Conservation (phyloP, 139 green algal genomes). For the Eudorina sp. region DNA sequence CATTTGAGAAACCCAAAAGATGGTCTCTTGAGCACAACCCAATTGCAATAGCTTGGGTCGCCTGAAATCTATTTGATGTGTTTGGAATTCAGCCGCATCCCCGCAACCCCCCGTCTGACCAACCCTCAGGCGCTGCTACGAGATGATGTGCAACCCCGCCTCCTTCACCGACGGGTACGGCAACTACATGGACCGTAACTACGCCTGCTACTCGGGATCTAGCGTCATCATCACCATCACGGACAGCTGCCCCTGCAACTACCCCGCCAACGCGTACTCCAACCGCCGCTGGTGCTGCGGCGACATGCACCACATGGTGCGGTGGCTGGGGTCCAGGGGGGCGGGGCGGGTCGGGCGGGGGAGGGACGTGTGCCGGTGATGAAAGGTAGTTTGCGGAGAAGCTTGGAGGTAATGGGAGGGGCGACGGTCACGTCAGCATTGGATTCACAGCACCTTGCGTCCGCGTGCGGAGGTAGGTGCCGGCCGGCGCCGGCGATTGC, state of each 20-base stretch:
- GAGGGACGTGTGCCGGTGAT: not conserved
- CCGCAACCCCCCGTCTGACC: not conserved
- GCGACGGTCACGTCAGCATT: too few species aligned
- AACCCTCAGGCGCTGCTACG: conserved; percentile 60
- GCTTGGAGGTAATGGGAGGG: too few species aligned
- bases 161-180: conserved; percentile 57
- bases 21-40: too few species aligned
- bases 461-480: too few species aligned
- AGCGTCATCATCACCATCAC: conserved; percentile 57
- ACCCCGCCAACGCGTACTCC: conserved; percentile 47
- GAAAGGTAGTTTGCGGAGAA: too few species aligned
- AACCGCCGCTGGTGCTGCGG: conserved; percentile 62
- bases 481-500: too few species aligned
- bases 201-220: conserved; percentile 15
- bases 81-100: too few species aligned
- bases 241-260: conserved; percentile 56
- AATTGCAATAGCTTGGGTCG: too few species aligned
- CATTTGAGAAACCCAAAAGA: too few species aligned
- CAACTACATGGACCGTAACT: conserved; percentile 45
- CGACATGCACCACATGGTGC: conserved; percentile 55
- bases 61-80: too few species aligned
- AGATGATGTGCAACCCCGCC: conserved; percentile 57
- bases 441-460: too few species aligned
- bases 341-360: not conserved
- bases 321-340: not conserved